Evolutionary conservation across 2,329 filamentous ascomycete genomes (phyloP).

Genomic region (Chaetomiaceae sp.): DNA sequence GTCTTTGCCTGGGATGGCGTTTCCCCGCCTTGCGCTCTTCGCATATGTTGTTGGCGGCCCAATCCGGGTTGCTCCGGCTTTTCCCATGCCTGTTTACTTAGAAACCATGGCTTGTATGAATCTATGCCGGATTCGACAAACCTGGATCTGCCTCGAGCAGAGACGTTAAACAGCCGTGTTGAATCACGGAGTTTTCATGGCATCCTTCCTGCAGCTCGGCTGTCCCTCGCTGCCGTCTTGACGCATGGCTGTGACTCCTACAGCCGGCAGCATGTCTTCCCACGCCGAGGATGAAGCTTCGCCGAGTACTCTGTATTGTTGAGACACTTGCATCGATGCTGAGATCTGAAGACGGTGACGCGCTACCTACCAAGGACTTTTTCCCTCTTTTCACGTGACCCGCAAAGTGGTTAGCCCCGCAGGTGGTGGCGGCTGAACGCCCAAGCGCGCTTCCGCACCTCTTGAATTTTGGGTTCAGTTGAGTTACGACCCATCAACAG

Average conservation of each 20-base stretch:
- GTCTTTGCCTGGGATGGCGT: not conserved
- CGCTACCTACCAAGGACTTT: too few species aligned
- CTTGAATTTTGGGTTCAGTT: constrained; percentile 17
- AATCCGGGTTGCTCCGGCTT: not conserved
- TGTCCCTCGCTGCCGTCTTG: not conserved
- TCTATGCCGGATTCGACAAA: not conserved
- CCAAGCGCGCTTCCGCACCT: constrained; percentile 19
- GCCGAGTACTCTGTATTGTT: not conserved
- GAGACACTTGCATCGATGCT: not conserved
- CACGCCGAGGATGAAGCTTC: not conserved
- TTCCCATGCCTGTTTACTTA: not conserved
- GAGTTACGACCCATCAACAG: not conserved
- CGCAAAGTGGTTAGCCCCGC: constrained; percentile 15
- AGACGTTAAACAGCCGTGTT: not conserved
- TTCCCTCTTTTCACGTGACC: constrained; percentile 20
- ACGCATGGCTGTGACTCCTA: not conserved
- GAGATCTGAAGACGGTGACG: not conserved
- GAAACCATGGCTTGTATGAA: not conserved
- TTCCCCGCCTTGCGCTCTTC: not conserved
- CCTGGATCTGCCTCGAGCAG: not conserved
- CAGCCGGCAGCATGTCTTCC: not conserved
- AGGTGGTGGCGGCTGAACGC: constrained; percentile 19
- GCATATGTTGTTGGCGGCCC: not conserved
- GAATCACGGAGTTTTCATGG: not conserved
- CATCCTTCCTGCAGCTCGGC: too few species aligned